A percentile compares a stretch with the other conserved stretches of the same genome.
These are phyloP conservation scores for Backusella luteola DNA, from an alignment of 192 early-diverging fungal species.

Conservation along the genomic window DNA sequence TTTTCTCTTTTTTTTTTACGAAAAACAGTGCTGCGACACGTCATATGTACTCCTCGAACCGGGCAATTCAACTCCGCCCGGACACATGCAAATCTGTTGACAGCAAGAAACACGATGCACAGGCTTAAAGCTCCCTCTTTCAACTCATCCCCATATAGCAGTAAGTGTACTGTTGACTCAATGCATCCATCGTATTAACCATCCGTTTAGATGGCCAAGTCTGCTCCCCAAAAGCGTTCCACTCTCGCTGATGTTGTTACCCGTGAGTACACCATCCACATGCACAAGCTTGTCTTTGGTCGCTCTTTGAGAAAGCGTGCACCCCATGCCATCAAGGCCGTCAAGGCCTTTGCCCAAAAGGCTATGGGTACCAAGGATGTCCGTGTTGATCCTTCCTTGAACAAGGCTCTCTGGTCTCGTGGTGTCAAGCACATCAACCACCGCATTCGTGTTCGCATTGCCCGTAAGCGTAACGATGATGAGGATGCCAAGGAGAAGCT, in stretches of 20 bases:
- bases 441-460: constrained; percentile 93
- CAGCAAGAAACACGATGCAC: neutral
- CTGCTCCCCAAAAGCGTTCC: constrained; percentile 70
- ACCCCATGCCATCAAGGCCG: constrained; percentile 91
- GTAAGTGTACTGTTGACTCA: neutral
- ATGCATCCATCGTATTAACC: neutral
- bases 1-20: neutral
- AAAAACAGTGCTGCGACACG: neutral
- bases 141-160: constrained; percentile 1
- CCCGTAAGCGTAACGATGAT: constrained; percentile 96
- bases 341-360: constrained; percentile 87
- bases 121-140: neutral
- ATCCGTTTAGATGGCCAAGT: constrained; percentile 65
- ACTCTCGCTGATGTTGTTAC: constrained; percentile 90
- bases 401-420: constrained; percentile 93
- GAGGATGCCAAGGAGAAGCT: constrained; percentile 98
- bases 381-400: constrained; percentile 91
- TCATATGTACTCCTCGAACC: neutral
- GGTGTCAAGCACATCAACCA: constrained; percentile 94
- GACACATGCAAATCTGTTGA: neutral
- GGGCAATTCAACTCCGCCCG: neutral
- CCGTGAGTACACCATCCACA: constrained; percentile 99
- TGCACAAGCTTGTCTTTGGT: constrained; percentile 93
- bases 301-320: constrained; percentile 95
- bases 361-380: constrained; percentile 97